Percentiles rank a stretch among this genome's conserved stretches.
Conservation (phyloP, 805 yeast genomes). For the Metschnikowia dekortorum region DNA sequence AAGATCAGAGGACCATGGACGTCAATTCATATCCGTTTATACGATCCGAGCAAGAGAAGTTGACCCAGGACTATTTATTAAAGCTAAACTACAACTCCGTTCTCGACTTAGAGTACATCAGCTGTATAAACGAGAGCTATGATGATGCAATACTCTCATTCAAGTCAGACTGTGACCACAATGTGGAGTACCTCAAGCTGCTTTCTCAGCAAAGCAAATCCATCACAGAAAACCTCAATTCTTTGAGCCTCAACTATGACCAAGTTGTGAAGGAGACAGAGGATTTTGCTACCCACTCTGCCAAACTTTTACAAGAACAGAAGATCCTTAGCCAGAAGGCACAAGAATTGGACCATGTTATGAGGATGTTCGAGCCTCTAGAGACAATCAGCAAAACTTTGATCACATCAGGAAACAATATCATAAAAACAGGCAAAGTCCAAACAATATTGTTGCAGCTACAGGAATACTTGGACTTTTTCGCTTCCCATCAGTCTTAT, state of each 20-base stretch:
- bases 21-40: slow-evolving; percentile 33
- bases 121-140: slow-evolving; percentile 33
- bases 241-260: slow-evolving; percentile 49
- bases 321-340: slow-evolving; percentile 38
- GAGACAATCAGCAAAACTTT: slow-evolving; percentile 66
- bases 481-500: slow-evolving; percentile 46
- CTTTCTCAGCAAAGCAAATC: slow-evolving; percentile 45
- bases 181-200: slow-evolving; percentile 17
- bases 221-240: slow-evolving; percentile 43
- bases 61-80: slow-evolving; percentile 34
- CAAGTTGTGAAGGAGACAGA: slow-evolving; percentile 58
- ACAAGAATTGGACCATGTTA: slow-evolving; percentile 41
- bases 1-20: not conserved
- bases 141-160: slow-evolving; percentile 33
- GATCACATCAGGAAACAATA: slow-evolving; percentile 60
- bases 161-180: slow-evolving; percentile 24
- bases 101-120: slow-evolving; percentile 38
- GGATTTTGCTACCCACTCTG: slow-evolving; percentile 58
- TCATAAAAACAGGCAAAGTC: slow-evolving; percentile 42
- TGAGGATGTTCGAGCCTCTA: slow-evolving; percentile 63
- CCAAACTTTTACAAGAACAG: slow-evolving; percentile 45
- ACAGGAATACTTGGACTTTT: slow-evolving; percentile 64
- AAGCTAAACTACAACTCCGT: slow-evolving; percentile 41
- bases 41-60: slow-evolving; percentile 27
- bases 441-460: slow-evolving; percentile 48